Base-by-base conservation (phyloP, 179 eudicot species). In the Amaranthus tricolor region DNA sequence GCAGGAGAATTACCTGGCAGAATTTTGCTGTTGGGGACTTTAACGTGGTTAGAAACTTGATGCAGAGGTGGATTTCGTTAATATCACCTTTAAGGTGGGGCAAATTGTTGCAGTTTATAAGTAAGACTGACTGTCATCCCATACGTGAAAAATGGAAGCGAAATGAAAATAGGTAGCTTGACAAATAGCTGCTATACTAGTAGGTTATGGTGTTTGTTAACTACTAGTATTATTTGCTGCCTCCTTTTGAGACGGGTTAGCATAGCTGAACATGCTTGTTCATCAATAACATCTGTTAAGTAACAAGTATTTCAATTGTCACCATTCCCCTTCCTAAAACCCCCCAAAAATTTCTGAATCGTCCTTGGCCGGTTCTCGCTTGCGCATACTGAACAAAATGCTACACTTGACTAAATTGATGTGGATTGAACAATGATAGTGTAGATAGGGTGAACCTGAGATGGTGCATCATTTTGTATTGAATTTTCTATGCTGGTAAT, bases 1-100 rank as follows among this genome's bases (percentile, higher is more conserved):
- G 92, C 84, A 44, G 95, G 99, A 50, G 94, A 82, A 21, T 88
- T 93, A 55, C 97, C 99, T 0, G 79, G 96, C 80, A 89, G 76
- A 80, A 87, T 81, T 70, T 80, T 95, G 86, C 83, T 95, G n/a
- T 60, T 86, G 59, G 99, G 99, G 66, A 84, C 82, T 68, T 76
- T 95, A 78, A 77, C 91, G 17, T 95, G 97, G 97, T 75, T 86
- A 49, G 96, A 91, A 77, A 83, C 78, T 62, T 87, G 79, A 82
- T 68, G 12, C 24, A 9, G 45, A 68, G 69, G 53, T 47, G 45
- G 6, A 11, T 68, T 9, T 15, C 40, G 40, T 66, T 14, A 11
- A 24, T 51, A 14, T 68, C 45, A 51, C 45, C 12, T 11, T 43
- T 66, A n/a, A 65, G 70, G 9, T 24, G 19, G 58, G 71, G 56